Conservation (phyloP, 2,329 filamentous ascomycete genomes). For the Colletotrichum lupini region DNA sequence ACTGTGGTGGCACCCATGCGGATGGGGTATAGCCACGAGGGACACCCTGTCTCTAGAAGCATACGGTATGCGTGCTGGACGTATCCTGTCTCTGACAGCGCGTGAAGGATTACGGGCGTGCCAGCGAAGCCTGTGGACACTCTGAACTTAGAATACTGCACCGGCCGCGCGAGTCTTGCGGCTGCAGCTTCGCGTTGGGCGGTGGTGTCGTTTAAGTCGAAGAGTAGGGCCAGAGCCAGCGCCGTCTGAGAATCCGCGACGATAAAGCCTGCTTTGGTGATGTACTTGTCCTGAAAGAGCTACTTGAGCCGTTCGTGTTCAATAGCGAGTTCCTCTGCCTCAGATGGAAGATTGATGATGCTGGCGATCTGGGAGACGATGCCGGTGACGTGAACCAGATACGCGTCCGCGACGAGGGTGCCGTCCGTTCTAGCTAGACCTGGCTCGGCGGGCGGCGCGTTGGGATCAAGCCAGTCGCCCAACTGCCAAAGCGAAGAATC, state of each 20-base stretch:
- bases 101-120: constrained; percentile 50
- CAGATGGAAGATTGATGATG: constrained; percentile 42
- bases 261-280: constrained; percentile 42
- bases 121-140: constrained; percentile 57
- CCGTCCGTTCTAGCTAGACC: constrained; percentile 52
- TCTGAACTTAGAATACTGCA: constrained; percentile 45
- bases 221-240: constrained; percentile 48
- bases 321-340: constrained; percentile 38
- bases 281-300: constrained; percentile 46
- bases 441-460: constrained; percentile 53
- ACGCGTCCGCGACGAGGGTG: constrained; percentile 57
- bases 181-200: constrained; percentile 39
- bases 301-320: constrained; percentile 38
- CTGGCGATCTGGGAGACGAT: constrained; percentile 48
- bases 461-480: constrained; percentile 62
- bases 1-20: constrained; percentile 57
- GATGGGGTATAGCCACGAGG: constrained; percentile 61
- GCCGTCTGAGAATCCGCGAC: constrained; percentile 53
- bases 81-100: constrained; percentile 42
- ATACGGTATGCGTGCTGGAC: constrained; percentile 55
- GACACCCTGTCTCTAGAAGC: constrained; percentile 55
- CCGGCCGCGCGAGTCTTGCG: constrained; percentile 43
- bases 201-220: constrained; percentile 44
- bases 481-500: constrained; percentile 47
- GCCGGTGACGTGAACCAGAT: constrained; percentile 55